Evolutionary conservation across 495 filamentous ascomycete species (phyloP), one percentile per base, ranked within the genome.

Genomic region (Aspergillus saccharolyticus): DNA sequence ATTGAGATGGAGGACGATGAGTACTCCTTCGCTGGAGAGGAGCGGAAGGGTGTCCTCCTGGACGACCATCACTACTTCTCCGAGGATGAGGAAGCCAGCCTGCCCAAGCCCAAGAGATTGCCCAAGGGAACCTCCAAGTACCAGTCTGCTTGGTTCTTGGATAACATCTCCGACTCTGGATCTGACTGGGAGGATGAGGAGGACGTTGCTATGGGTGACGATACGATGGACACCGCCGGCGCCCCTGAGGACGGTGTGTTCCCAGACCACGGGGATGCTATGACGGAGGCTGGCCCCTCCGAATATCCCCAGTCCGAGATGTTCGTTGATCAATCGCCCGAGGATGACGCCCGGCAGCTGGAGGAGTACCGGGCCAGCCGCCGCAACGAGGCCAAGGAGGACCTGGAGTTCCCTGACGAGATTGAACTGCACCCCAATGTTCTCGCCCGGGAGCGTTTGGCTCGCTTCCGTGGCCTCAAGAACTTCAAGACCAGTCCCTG

Each of bases 41-140:
- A 78, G 22, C 80, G 86, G 48, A 85, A 83, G 71, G 93, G 93
- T 47, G 94, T 98, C 4, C 77, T 98, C 44, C 78, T 98, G 25
- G 94, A 98, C 61, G 92, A 96, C 59, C 93, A 98, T 71, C 94
- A 97, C 66, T 98, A 98, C 73, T 98, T 96, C 67, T 93, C 91
- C 3, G 94, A 97, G 51, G 90, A 96, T 17, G 88, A 95, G 20
- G 75, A 81, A n/a, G 75, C 81, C 57, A 74, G 81, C 28, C 81
- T 84, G 3, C 59, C 75, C 14, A 66, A 70, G 44, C 89, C 90
- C 4, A 95, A 88, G 74, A 83, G 82, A 61, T 69, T 98, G 19
- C 94, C 94, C 0, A 89, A 85, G 68, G 94, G 94, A 52, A 98
- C 94, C 20, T 97, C 94, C 6, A 80, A 85, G 24, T 97, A 97